Percentiles rank a stretch among this genome's conserved stretches.
Evolutionary conservation across 2,329 filamentous ascomycete species (phyloP).

Genomic region (Onygenales sp.): DNA sequence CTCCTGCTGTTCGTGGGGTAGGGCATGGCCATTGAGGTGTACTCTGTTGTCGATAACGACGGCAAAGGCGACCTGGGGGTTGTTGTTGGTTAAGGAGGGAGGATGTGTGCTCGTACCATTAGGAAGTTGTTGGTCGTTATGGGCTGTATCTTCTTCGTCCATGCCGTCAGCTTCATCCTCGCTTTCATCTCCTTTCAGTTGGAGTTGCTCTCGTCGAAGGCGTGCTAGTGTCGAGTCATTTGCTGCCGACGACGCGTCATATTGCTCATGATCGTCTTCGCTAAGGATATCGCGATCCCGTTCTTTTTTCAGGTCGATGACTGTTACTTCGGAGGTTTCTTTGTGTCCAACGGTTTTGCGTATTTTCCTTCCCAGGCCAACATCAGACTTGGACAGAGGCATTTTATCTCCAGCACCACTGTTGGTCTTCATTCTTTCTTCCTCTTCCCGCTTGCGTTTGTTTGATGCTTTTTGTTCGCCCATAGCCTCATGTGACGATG

Average conservation of each 20-base stretch:
- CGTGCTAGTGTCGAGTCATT: conserved; percentile 24
- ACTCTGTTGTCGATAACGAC: conserved; percentile 14
- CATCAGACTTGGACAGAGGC: conserved; percentile 31
- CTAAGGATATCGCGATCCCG: conserved; percentile 19
- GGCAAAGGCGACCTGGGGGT: conserved; percentile 6
- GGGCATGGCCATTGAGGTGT: background rate
- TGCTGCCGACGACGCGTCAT: conserved; percentile 21
- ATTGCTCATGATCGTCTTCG: conserved; percentile 24
- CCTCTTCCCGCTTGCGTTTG: conserved; percentile 34
- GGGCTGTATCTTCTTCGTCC: conserved; percentile 11
- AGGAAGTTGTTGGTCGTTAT: conserved; percentile 1
- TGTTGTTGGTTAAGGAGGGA: conserved; percentile 9
- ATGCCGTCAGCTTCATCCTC: conserved; percentile 4
- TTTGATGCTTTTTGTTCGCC: conserved; percentile 13
- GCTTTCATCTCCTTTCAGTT: too few relatives aligned
- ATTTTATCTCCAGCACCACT: conserved; percentile 50
- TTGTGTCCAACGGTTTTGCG: conserved; percentile 37
- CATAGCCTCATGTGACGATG: conserved; percentile 23
- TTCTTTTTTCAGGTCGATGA: conserved; percentile 22
- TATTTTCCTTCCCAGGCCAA: conserved; percentile 39
- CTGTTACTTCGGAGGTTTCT: conserved; percentile 20
- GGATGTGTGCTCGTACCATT: conserved; percentile 6
- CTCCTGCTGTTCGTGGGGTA: background rate
- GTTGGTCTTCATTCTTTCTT: conserved; percentile 37
- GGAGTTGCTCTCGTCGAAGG: conserved; percentile 18